A percentile compares a stretch with the other conserved stretches of the same genome.
phyloP scores from a whole-genome alignment of 305 asterid genomes.

The Fraxinus paxiana region DNA sequence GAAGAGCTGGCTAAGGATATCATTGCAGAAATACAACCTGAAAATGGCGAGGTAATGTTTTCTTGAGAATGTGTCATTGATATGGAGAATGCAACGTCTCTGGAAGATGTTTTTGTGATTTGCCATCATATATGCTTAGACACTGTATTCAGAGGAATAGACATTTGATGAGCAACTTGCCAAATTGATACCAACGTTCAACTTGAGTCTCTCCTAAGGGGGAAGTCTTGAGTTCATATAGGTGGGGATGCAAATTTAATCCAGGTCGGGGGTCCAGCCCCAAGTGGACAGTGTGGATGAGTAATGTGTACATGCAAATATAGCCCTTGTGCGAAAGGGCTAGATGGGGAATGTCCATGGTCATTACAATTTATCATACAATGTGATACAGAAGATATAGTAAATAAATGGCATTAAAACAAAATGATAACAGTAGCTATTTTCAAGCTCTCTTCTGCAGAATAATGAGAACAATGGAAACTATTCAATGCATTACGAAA shows the following conservation, averaged over 20 bases:
- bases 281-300: background rate
- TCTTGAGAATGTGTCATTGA: background rate
- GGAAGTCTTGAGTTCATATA: background rate
- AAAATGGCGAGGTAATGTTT: conserved; percentile 88
- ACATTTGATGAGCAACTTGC: conserved; percentile 13
- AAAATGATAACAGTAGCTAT: background rate
- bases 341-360: background rate
- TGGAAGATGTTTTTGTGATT: background rate
- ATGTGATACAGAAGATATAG: background rate
- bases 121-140: conserved; percentile 6
- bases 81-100: conserved; percentile 2
- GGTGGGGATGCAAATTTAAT: background rate
- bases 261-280: background rate
- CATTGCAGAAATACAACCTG: conserved; percentile 82
- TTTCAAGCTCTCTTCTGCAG: background rate
- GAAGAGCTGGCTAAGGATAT: conserved; percentile 91
- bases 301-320: background rate
- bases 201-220: conserved; percentile 3
- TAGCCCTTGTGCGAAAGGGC: background rate
- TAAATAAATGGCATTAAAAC: background rate
- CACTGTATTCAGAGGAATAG: conserved; percentile 1
- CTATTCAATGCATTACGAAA: background rate
- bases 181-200: background rate
- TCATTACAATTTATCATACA: background rate
- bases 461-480: background rate